Evolutionary conservation across 164 flowering plant species (phyloP), one percentile per base, ranked within the genome.

Genomic region (Berberis thunbergii): DNA sequence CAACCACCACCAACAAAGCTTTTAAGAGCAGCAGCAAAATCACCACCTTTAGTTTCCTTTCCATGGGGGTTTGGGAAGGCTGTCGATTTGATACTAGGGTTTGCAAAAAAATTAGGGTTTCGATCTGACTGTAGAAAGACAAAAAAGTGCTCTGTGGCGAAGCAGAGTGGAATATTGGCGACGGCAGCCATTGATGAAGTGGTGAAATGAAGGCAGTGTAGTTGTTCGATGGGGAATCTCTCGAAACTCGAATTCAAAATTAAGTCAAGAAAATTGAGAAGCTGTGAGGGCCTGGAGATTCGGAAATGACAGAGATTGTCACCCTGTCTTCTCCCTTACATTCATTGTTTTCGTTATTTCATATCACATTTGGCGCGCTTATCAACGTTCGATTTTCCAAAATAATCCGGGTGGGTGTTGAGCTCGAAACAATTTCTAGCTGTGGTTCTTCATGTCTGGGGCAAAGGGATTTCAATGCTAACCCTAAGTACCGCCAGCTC

Each of bases 21-120:
- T 80, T 48, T 52, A 74, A 42, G 49, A 78, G 7, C 46, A 67
- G 26, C 43, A 46, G 8, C 2, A 45, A 9, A 39, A 63, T 41
- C 43, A 46, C 41, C 67, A 64, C 45, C 26, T 53, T 71, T 73
- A 84, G 73, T 83, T 53, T 41, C 26, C 26, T 26, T 26, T 26
- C 26, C 26, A 26, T 26, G 26, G 26, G 26, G 26, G 26, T 26
- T 26, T 26, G 26, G 26, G 26, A 26, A 26, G 26, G 26, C 26
- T 26, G 26, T 26, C 26, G 26, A 26, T 26, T 26, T 26, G 26
- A 26, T 26, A 0, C 0, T 26, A 26, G 26, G 26, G 26, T 26
- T 26, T 26, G 26, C 26, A 26, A 26, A 26, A 26, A 26, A 26
- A 0, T 26, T 26, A 26, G 63, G 65, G 71, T 6, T 41, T 48